Percentiles rank a stretch among this genome's conserved stretches.
Conservation (phyloP, 495 filamentous ascomycete species). For the Talaromyces nanjingensis region DNA sequence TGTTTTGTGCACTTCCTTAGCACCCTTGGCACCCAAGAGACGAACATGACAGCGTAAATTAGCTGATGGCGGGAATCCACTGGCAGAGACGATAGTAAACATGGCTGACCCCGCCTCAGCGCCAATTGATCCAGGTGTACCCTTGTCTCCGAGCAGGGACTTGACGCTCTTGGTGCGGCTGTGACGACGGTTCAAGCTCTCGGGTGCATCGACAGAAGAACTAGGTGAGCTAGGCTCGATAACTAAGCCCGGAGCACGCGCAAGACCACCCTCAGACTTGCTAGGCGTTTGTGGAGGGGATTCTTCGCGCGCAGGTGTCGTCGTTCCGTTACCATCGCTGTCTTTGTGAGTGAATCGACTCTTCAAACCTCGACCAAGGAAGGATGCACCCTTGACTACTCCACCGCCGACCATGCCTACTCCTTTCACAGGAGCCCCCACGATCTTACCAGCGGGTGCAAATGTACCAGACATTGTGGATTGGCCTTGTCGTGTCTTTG, state of each 20-base stretch:
- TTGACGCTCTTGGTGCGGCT: constrained; percentile 62
- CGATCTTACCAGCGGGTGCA: constrained; percentile 80
- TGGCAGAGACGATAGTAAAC: constrained; percentile 73
- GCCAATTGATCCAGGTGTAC: constrained; percentile 43
- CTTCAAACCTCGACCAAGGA: constrained; percentile 73
- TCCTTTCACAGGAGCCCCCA: constrained; percentile 90
- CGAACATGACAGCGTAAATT: constrained; percentile 75
- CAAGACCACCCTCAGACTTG: constrained; percentile 25
- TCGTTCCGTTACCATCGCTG: constrained; percentile 42
- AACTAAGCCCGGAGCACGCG: constrained; percentile 24
- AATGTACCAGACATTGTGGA: constrained; percentile 93
- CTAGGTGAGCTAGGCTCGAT: constrained; percentile 19
- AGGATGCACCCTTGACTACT: constrained; percentile 81
- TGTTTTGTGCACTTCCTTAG: constrained; percentile 79
- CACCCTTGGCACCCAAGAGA: constrained; percentile 54
- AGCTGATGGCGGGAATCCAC: constrained; percentile 67
- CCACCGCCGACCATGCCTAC: constrained; percentile 72
- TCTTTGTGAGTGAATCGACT: constrained; percentile 47
- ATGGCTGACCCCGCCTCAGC: constrained; percentile 65
- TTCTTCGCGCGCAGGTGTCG: constrained; percentile 26
- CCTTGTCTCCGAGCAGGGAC: constrained; percentile 37
- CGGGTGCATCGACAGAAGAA: constrained; percentile 33
- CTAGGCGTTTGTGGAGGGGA: constrained; percentile 3
- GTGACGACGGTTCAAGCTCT: constrained; percentile 43
- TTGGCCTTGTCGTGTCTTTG: constrained; percentile 79